phyloP scores from a whole-genome alignment of 441 rosid species.

The Brassica hybrid region DNA sequence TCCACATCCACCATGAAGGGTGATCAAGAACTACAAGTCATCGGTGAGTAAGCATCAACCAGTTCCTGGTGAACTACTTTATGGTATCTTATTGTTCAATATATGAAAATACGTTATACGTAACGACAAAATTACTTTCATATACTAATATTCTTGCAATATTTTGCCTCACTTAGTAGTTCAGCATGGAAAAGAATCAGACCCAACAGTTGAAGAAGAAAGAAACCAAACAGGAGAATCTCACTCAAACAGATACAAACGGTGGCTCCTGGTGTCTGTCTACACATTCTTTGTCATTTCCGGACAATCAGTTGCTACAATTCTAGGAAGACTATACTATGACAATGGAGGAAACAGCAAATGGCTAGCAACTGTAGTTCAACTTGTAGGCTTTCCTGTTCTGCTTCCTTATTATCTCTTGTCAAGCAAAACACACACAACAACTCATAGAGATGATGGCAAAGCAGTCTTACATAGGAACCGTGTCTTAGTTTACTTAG shows the following conservation, averaged over 20 bases:
- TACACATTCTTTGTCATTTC: constrained; percentile 42
- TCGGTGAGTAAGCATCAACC: neutral
- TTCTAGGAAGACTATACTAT: constrained; percentile 46
- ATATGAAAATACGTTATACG: neutral
- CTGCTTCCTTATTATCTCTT: constrained; percentile 39
- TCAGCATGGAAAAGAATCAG: constrained; percentile 37
- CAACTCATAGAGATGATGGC: constrained; percentile 22
- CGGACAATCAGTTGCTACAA: constrained; percentile 46
- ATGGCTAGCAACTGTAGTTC: constrained; percentile 43
- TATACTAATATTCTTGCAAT: neutral
- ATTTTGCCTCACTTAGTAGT: constrained; percentile 18
- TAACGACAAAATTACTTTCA: neutral
- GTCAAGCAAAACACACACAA: constrained; percentile 25
- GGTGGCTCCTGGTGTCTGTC: constrained; percentile 40
- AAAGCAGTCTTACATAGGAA: constrained; percentile 27
- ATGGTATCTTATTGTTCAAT: neutral
- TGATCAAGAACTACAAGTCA: constrained; percentile 8
- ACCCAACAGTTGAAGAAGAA: constrained; percentile 20
- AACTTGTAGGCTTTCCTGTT: constrained; percentile 45
- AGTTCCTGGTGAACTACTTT: neutral
- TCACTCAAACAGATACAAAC: constrained; percentile 29
- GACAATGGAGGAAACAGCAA: constrained; percentile 48
- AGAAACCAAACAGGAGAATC: constrained; percentile 25
- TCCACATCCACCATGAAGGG: constrained; percentile 9
- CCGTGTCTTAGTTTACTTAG: constrained; percentile 44